These are phyloP conservation scores for Chaetomium olivaceum DNA, from an alignment of 2,329 filamentous ascomycete species.

Conservation along the genomic window DNA sequence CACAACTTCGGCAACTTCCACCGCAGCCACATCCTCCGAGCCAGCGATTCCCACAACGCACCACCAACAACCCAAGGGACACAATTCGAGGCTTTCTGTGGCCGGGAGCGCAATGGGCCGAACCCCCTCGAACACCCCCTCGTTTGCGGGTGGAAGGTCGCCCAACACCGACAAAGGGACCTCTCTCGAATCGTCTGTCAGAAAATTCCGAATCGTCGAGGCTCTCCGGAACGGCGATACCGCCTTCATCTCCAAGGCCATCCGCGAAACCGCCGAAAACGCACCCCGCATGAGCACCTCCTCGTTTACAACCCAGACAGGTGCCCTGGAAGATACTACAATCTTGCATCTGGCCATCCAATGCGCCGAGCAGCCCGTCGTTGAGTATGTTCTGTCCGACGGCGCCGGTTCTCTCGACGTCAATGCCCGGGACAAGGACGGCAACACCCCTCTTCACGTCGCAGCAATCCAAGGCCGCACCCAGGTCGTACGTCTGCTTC, in stretches of 20 bases:
- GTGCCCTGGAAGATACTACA: constrained; percentile 74
- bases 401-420: constrained; percentile 70
- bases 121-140: constrained; percentile 43
- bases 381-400: constrained; percentile 90
- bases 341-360: constrained; percentile 93
- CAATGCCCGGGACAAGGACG: constrained; percentile 88
- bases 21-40: constrained; percentile 38
- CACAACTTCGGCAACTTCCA: constrained; percentile 40
- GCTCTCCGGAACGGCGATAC: constrained; percentile 88
- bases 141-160: constrained; percentile 35
- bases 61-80: constrained; percentile 44
- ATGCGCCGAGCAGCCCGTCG: constrained; percentile 87
- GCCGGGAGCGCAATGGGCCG: constrained; percentile 45
- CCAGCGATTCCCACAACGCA: constrained; percentile 42
- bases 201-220: constrained; percentile 93
- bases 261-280: constrained; percentile 64
- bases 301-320: constrained; percentile 48
- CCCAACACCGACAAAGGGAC: constrained; percentile 45
- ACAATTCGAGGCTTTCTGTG: constrained; percentile 51
- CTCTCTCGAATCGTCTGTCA: constrained; percentile 87
- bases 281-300: constrained; percentile 58
- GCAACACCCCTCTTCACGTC: constrained; percentile 89
- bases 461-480: constrained; percentile 80
- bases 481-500: constrained; percentile 76
- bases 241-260: constrained; percentile 81